A percentile compares a stretch with the other conserved stretches of the same genome.
These are phyloP conservation scores for Colletotrichum musae DNA, from an alignment of 2,329 filamentous ascomycete species.

Conservation along the genomic window DNA sequence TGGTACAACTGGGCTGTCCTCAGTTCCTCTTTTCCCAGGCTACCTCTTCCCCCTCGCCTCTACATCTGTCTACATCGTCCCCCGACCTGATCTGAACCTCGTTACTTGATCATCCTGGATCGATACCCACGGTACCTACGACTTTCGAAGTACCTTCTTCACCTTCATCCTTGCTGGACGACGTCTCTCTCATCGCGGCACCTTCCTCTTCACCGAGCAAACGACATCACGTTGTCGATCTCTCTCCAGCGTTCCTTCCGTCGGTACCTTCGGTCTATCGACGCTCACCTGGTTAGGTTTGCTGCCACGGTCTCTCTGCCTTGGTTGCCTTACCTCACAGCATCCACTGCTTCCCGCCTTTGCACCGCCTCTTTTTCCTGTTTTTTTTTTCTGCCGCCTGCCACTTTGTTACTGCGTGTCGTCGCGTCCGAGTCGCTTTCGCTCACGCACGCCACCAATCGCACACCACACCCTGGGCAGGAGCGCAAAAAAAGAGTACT, in stretches of 20 bases:
- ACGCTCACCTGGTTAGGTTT: background rate
- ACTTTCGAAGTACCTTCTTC: background rate
- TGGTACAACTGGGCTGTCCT: no score
- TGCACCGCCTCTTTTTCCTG: conserved; percentile 24
- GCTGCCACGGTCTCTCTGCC: background rate
- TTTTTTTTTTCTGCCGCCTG: conserved; percentile 4
- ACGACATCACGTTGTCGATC: conserved; percentile 6
- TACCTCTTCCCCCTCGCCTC: conserved; percentile 6
- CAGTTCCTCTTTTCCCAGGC: no score
- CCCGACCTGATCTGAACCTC: conserved; percentile 4
- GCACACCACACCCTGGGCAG: conserved; percentile 1
- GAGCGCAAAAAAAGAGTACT: conserved; percentile 38
- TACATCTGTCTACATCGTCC: conserved; percentile 21
- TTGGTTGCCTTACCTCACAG: conserved; percentile 17
- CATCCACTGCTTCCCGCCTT: conserved; percentile 19
- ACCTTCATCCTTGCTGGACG: no score
- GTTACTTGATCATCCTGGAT: no score
- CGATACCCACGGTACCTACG: conserved; percentile 1
- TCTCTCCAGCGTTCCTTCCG: background rate
- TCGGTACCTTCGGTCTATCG: background rate
- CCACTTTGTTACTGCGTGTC: background rate
- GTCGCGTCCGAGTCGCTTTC: conserved; percentile 25
- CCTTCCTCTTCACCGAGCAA: background rate
- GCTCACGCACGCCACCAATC: conserved; percentile 19
- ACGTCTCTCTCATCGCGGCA: no score